phyloP scores from a whole-genome alignment of 1,284 basidiomycete genomes.

The Melampsora americana region DNA sequence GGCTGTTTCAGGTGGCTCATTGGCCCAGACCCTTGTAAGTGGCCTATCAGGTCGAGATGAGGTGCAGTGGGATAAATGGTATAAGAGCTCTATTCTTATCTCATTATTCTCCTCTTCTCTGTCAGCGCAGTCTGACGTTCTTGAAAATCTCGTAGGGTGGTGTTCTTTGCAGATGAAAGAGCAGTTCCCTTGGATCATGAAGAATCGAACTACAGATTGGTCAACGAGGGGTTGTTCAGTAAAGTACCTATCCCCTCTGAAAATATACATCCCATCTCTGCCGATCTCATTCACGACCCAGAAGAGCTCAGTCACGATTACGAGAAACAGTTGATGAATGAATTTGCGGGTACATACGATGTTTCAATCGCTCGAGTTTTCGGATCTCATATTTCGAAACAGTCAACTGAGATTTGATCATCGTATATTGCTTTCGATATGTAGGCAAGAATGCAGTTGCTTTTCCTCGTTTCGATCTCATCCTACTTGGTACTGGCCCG shows the following conservation, averaged over 20 bases:
- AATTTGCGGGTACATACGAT: conserved; percentile 53
- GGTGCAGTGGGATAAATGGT: conserved; percentile 96
- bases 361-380: neutral
- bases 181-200: conserved; percentile 85
- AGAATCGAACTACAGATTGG: conserved; percentile 85
- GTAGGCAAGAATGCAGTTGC: conserved; percentile 82
- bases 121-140: neutral
- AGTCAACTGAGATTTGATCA: neutral
- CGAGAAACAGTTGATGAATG: conserved; percentile 60
- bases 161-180: conserved; percentile 97
- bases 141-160: conserved; percentile 66
- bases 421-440: conserved; percentile 36
- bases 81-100: conserved; percentile 50
- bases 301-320: conserved; percentile 56
- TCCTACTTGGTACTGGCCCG: conserved; percentile 86
- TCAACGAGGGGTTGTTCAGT: conserved; percentile 72
- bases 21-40: conserved; percentile 75
- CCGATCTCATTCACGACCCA: conserved; percentile 62
- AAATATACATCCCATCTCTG: conserved; percentile 84
- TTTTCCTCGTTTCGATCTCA: conserved; percentile 90
- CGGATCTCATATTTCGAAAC: neutral
- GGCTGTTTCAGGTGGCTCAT: conserved; percentile 87
- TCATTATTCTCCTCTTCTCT: neutral
- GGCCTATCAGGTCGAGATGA: conserved; percentile 68
- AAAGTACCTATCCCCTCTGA: conserved; percentile 73